A percentile compares a stretch with the other conserved stretches of the same genome.
These are phyloP conservation scores for Helichrysum umbraculigerum DNA, from an alignment of 129 eudicot genomes.

Conservation along the genomic window DNA sequence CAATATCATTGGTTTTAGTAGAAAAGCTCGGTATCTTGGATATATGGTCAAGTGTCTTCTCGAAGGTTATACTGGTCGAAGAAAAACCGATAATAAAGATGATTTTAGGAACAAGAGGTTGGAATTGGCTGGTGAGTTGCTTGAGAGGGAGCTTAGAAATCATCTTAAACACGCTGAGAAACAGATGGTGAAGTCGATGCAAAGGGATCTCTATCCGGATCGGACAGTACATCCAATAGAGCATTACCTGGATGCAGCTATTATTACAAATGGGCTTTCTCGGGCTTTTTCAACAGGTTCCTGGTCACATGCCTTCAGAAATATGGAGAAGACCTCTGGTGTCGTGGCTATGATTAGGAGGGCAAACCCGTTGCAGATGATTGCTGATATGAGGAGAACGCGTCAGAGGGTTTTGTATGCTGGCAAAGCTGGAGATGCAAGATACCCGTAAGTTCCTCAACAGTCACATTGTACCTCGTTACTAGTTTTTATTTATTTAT, in stretches of 20 bases:
- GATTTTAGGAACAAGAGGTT: constrained; percentile 85
- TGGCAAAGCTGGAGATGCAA: constrained; percentile 92
- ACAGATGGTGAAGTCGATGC: constrained; percentile 73
- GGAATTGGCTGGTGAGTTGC: constrained; percentile 84
- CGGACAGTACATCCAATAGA: constrained; percentile 50
- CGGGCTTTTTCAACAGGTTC: constrained; percentile 93
- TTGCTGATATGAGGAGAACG: constrained; percentile 82
- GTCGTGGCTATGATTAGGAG: constrained; percentile 86
- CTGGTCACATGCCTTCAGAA: constrained; percentile 78
- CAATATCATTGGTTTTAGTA: constrained; percentile 29
- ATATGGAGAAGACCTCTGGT: constrained; percentile 66
- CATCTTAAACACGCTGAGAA: constrained; percentile 77
- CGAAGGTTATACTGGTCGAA: constrained; percentile 57
- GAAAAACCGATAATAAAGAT: constrained; percentile 74
- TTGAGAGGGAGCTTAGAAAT: constrained; percentile 68
- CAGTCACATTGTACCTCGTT: constrained; percentile 6
- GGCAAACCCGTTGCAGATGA: constrained; percentile 79
- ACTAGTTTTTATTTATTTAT: not conserved
- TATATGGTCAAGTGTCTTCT: constrained; percentile 86
- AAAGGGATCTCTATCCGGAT: constrained; percentile 77
- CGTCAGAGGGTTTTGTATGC: constrained; percentile 82
- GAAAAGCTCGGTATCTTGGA: constrained; percentile 75
- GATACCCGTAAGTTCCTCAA: constrained; percentile 88
- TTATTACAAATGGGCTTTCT: constrained; percentile 82
- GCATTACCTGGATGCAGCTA: constrained; percentile 81